These are phyloP conservation scores for Lachnellula suecica DNA, from an alignment of 2,329 filamentous ascomycete species.

Conservation along the genomic window DNA sequence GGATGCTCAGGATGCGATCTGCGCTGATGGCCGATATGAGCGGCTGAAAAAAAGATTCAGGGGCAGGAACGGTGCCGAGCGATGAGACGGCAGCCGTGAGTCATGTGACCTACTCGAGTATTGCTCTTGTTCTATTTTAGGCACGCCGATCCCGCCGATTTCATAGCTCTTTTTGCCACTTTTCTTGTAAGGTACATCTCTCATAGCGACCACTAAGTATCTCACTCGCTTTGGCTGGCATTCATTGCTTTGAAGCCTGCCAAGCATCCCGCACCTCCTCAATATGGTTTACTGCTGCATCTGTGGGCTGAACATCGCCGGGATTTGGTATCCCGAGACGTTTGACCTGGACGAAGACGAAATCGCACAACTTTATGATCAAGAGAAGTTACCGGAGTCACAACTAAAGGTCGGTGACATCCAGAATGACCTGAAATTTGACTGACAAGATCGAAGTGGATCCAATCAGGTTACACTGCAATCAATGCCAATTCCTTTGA, in stretches of 20 bases:
- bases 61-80: no score
- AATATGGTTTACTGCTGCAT: constrained; percentile 5
- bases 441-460: not conserved
- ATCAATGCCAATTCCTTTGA: constrained; percentile 2
- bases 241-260: no score
- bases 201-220: no score
- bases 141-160: no score
- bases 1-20: not conserved
- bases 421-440: not conserved
- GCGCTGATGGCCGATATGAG: not conserved
- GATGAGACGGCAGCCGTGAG: no score
- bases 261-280: not conserved
- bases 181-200: no score
- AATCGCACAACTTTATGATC: constrained; percentile 3
- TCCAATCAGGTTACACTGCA: not conserved
- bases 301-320: constrained; percentile 3
- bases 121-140: no score
- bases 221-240: no score
- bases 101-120: no score
- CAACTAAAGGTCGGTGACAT: not conserved
- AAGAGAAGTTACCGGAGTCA: not conserved
- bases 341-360: constrained; percentile 6
- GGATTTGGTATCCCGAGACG: constrained; percentile 5
- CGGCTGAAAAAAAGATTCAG: not conserved
- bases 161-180: no score